Evolutionary conservation across 2,329 filamentous ascomycete genomes (phyloP), one percentile per base, ranked within the genome.

Genomic region (Pseudogymnoascus sp.): DNA sequence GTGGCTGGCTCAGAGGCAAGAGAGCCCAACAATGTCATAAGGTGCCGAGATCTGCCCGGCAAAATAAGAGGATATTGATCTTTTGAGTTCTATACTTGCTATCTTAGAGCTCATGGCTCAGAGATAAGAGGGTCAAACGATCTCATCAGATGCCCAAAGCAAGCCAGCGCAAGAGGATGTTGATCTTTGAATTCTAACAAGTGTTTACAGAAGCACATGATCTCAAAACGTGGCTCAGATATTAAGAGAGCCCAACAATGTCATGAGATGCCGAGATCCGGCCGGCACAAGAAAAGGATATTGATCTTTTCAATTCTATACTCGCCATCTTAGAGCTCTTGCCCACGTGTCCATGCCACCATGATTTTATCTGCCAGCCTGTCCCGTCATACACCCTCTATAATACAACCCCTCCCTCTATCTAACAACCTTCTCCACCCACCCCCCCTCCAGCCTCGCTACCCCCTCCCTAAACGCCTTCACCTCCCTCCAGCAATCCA

Each of bases 401-500:
- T 56, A 56, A 34, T 56, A 34, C 46, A 56, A 31, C 46, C 25
- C n/a, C 28, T 28, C 16, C 9, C 4, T 40, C 37, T 28, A 74
- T 67, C 71, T 72, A 64, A 90, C 83, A 63, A 96, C 86, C 78
- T 88, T 91, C 73, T 96, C 88, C 37, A 97, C 91, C 85, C 96
- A 97, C 25, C 82, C 82, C 77, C 86, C 88, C 84, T 97, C 93
- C 77, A 97, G 76, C 78, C 85, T 86, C 69, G 89, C 86, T 60
- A 97, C 93, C 81, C 96, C 91, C 71, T 84, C 83, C 84, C 93
- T 96, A 77, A 97, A 97, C 18, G 81, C 82, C 79, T 96, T 89
- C 23, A 97, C 91, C 83, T 97, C 92, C 77, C 87, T 84, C 89
- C 90, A 97, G 83, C 93, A 97, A 80, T 97, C 90, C 73, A 97